phyloP scores from a whole-genome alignment of 305 asterid genomes.

The Ajuga reptans region DNA sequence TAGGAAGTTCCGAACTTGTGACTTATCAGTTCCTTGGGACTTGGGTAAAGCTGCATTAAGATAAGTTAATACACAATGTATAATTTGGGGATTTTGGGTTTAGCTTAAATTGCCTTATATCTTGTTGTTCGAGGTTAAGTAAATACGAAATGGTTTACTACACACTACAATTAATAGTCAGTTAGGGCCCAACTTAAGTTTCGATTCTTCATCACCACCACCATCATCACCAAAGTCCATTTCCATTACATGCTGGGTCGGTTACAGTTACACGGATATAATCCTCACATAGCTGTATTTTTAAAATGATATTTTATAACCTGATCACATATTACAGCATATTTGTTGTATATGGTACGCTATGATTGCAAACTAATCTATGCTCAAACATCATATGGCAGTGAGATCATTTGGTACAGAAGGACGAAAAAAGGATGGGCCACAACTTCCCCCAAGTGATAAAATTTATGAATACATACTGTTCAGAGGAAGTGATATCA shows the following conservation, averaged over 20 bases:
- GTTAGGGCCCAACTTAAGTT: not conserved
- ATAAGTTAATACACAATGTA: no score
- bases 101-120: no score
- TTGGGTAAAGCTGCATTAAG: no score
- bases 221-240: no score
- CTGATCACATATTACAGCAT: not conserved
- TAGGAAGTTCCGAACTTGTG: no score
- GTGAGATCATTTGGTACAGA: conserved; percentile 98
- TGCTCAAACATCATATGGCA: conserved; percentile 29
- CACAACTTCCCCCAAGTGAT: conserved; percentile 84
- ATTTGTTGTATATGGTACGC: not conserved
- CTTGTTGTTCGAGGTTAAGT: no score
- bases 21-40: no score
- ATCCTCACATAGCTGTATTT: not conserved
- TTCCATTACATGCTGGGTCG: no score
- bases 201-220: no score
- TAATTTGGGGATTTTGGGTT: no score
- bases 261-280: no score
- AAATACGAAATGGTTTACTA: no score
- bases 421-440: conserved; percentile 88
- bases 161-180: not conserved
- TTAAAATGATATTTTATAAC: not conserved
- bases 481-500: conserved; percentile 91
- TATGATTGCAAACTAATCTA: conserved; percentile 6
- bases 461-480: conserved; percentile 80